Evolutionary conservation across 306 rosid genomes (phyloP).

Genomic region (Casuarina cunninghamiana): DNA sequence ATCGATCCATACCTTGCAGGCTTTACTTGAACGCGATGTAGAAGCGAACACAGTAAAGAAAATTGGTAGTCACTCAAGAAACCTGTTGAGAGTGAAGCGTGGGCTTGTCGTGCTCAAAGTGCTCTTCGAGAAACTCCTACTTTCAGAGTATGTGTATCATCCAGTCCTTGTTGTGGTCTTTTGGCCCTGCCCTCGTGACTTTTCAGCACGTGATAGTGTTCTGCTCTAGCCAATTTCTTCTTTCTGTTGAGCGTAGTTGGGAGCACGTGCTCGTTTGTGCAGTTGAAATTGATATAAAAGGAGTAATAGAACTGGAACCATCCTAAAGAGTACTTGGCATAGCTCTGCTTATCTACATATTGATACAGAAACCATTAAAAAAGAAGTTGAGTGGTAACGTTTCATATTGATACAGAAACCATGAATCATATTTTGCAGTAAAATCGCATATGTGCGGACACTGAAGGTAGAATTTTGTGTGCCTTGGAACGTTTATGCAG

Average conservation of each 20-base stretch:
- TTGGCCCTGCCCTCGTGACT: neutral
- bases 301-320: neutral
- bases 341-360: neutral
- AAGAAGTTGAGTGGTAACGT: neutral
- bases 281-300: neutral
- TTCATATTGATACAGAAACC: neutral
- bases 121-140: conserved; percentile 73
- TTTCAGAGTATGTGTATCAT: conserved; percentile 58
- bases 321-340: neutral
- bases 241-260: neutral
- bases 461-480: too few relatives aligned
- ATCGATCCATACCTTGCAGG: conserved; percentile 53
- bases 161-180: neutral
- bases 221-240: neutral
- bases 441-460: too few relatives aligned
- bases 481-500: too few relatives aligned
- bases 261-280: neutral
- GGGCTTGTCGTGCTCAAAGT: conserved; percentile 88
- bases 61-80: conserved; percentile 83
- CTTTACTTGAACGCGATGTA: conserved; percentile 68
- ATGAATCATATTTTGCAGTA: too few relatives aligned
- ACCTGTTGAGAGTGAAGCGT: conserved; percentile 84
- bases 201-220: neutral
- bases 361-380: neutral
- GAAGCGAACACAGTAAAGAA: conserved; percentile 50